These are phyloP conservation scores for Pistacia atlantica DNA, from an alignment of 345 rosid species.

Conservation along the genomic window DNA sequence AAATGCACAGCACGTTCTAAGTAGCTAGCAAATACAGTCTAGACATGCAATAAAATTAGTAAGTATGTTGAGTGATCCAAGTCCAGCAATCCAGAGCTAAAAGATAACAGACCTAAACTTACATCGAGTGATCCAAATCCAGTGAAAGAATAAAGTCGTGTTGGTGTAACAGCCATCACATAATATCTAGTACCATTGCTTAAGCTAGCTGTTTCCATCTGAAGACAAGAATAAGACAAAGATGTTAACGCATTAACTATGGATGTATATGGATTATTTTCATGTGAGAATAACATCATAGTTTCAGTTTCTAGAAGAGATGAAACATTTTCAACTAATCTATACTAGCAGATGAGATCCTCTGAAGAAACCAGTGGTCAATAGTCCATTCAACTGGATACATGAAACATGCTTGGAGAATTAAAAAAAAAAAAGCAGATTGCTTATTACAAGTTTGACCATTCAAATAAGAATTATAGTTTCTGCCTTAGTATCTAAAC, in stretches of 20 bases:
- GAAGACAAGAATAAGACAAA: slow-evolving; percentile 20
- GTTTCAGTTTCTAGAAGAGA: background rate
- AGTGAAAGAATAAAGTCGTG: slow-evolving; percentile 92
- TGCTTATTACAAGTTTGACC: background rate
- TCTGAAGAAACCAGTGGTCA: background rate
- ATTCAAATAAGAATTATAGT: slow-evolving; percentile 11
- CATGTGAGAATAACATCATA: slow-evolving; percentile 3
- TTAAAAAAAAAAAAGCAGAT: background rate
- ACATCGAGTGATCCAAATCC: slow-evolving; percentile 93
- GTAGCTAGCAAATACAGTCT: slow-evolving; percentile 91
- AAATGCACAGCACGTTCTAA: slow-evolving; percentile 94
- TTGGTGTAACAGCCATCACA: slow-evolving; percentile 99
- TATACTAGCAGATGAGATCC: slow-evolving; percentile 1
- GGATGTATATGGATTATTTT: background rate
- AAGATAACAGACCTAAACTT: slow-evolving; percentile 34
- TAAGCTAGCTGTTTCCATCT: slow-evolving; percentile 93
- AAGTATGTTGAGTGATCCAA: slow-evolving; percentile 48
- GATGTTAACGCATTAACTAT: background rate
- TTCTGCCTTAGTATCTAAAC: background rate
- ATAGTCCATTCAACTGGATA: background rate
- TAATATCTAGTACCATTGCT: slow-evolving; percentile 81
- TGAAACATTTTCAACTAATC: background rate
- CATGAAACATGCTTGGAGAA: background rate
- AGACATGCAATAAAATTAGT: slow-evolving; percentile 22
- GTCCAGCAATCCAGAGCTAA: slow-evolving; percentile 53